A percentile compares a stretch with the other conserved stretches of the same genome.
Evolutionary conservation across 306 rosid species (phyloP).

Genomic region (Rubus idaeus): DNA sequence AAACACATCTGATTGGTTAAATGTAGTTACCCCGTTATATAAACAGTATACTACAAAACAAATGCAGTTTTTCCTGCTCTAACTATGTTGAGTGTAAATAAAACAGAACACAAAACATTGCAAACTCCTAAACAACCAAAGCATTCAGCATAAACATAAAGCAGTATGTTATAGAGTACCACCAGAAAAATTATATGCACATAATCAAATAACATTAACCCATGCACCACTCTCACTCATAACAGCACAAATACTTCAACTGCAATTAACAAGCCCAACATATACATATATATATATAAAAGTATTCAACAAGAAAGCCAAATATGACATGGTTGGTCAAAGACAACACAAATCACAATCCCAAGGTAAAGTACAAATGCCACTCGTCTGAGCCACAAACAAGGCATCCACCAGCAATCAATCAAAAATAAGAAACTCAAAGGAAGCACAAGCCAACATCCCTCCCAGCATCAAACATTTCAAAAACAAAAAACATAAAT

Average conservation of each 20-base stretch:
- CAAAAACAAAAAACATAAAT: background rate
- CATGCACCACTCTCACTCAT: no score
- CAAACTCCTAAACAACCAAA: background rate
- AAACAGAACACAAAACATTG: background rate
- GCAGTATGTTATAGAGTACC: background rate
- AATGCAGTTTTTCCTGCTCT: background rate
- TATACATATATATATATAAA: no score
- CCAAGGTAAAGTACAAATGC: background rate
- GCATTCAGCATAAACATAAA: background rate
- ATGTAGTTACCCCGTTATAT: background rate
- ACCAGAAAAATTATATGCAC: background rate
- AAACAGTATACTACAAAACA: background rate
- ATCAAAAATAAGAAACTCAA: background rate
- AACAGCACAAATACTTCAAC: no score
- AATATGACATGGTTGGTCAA: background rate
- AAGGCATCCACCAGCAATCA: background rate
- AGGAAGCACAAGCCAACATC: background rate
- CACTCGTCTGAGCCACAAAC: background rate
- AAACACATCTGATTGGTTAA: background rate
- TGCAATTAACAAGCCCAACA: no score
- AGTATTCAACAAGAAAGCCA: no score
- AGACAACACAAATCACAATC: background rate
- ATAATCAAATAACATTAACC: no score
- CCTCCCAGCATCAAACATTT: background rate
- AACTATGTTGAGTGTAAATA: background rate